A percentile compares a stretch with the other conserved stretches of the same genome.
Evolutionary conservation across 169 alveolate species (phyloP).

Genomic region (Eimeria acervulina): DNA sequence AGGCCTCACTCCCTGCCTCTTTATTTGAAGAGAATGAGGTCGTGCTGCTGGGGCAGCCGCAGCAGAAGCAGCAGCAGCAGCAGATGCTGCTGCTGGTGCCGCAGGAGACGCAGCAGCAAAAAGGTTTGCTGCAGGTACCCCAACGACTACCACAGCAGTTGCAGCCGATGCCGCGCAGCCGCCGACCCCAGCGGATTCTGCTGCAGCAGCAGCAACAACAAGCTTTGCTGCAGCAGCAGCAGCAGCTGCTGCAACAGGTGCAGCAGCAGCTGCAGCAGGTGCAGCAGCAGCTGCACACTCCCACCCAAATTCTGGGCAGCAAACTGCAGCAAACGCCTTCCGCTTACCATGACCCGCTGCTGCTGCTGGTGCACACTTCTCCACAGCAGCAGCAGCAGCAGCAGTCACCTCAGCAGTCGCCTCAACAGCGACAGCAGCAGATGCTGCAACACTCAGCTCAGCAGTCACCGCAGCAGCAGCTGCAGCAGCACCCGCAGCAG

Average conservation of each 20-base stretch:
- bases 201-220: constrained; percentile 26
- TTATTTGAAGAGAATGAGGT: constrained; percentile 11
- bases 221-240: neutral
- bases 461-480: neutral
- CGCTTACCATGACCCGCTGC: neutral
- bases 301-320: neutral
- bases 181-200: neutral
- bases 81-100: neutral
- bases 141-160: constrained; percentile 49
- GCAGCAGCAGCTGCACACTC: too few species aligned
- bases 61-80: neutral
- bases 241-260: too few species aligned
- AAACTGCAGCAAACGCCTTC: neutral
- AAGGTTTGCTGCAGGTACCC: neutral
- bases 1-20: constrained; percentile 1
- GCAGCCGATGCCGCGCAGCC: neutral
- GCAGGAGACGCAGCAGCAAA: constrained; percentile 9
- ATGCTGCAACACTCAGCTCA: neutral
- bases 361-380: neutral
- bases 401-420: neutral
- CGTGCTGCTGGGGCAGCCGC: neutral
- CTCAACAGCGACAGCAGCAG: neutral
- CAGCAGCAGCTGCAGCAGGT: too few species aligned
- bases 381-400: neutral
- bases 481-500: neutral